Evolutionary conservation across 306 rosid species (phyloP), one percentile per base, ranked within the genome.

Genomic region (Chamaecrista fasciculata): DNA sequence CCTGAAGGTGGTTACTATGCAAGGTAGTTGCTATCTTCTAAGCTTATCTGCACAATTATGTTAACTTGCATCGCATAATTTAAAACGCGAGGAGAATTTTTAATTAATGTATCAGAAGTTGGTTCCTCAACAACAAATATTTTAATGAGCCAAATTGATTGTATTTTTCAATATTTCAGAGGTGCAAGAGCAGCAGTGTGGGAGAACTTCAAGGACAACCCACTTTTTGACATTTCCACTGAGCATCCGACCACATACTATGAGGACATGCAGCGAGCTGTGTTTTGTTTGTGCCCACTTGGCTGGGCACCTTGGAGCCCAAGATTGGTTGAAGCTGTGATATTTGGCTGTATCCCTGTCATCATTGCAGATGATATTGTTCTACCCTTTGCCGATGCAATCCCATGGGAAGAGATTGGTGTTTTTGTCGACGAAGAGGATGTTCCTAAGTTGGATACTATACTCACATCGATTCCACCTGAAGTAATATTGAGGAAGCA

Each of bases 241-340:
- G 97, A 94, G 74, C 98, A 94, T 71, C 98, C 98, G 24, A 82
- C 90, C 24, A 94, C 98, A 19, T 94, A 94, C 77, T 94, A 94
- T 11, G 98, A 94, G 78, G 98, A 90, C 87, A 90, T 94, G 98
- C 97, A 90, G 73, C 85, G 98, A 34, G 98, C 96, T 0, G 90
- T 94, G 25, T 94, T 94, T 65, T 94, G 98, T 78, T 76, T 94
- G 62, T 94, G 98, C 69, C 98, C 98, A 10, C 98, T 94, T 34
- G 98, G 98, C 12, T 94, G 98, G 98, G 98, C 98, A 42, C 98
- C 98, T 3, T 94, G 98, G 98, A 94, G 98, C 67, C 98, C 98
- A 0, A 83, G 98, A 65, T 60, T 94, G 81, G 98, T 94, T 7
- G 98, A 94, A 77, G 98, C 98, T 4, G 98, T 94, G 75, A 78